Evolutionary conservation across 176 grass and related monocot genomes (phyloP), one percentile per base, ranked within the genome.

Genomic region (Carex parvula): DNA sequence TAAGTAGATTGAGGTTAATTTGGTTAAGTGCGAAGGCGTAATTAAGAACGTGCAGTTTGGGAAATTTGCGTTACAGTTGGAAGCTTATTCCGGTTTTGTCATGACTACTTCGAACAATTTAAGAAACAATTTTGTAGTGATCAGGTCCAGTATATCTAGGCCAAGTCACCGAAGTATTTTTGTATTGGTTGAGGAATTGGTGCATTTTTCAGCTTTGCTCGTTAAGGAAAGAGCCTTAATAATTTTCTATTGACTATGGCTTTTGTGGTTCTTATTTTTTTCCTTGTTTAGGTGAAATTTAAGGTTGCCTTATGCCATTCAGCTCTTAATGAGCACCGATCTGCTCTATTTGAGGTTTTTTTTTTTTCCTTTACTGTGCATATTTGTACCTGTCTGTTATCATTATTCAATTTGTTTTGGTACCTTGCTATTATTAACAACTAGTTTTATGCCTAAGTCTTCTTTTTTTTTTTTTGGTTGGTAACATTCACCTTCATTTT

Each of bases 251-350:
- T 24, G 35, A 74, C 20, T 60, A 50, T 29, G 60, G 61, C 16
- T 9, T 79, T 80, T 80, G 5, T 39, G 76, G 87, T 79, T 32
- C 68, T 78, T 89, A 60, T 81, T 55, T 81, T 22, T 8, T 84
- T 11, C n/a, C 48, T n/a, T 86, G 84, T 76, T 24, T 80, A 98
- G 95, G 92, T 98, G 84, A 98, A 98, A 83, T 98, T 89, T 54
- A 98, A 98, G 87, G 91, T 95, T 79, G 89, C 89, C 20, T 90
- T 92, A 61, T 98, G 92, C 85, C 81, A 95, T 95, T 95, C 92
- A 77, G 84, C 91, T 83, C 75, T 98, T 70, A 72, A 61, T 75
- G 95, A 98, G 87, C 85, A 95, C 62, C 92, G 95, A 64, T 90
- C 94, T 93, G 95, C 92, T 57, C 86, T 95, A 83, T 81, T 91